Evolutionary conservation across 495 filamentous ascomycete genomes (phyloP).

Genomic region (Talaromyces nanjingensis): DNA sequence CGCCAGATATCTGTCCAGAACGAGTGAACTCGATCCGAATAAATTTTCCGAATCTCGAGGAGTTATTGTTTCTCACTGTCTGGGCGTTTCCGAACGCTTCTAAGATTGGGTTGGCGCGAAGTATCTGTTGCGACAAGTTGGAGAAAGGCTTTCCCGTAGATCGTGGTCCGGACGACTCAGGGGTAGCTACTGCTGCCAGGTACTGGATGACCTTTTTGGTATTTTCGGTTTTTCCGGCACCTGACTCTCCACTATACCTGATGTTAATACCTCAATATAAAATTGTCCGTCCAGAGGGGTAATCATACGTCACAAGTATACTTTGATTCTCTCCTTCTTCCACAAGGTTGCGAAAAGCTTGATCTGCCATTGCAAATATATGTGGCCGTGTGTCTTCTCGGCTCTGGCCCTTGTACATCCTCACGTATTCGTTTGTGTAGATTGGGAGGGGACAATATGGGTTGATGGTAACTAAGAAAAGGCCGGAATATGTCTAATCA

Average conservation of each 20-base stretch:
- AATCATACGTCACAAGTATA: constrained; percentile 77
- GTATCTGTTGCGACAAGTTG: constrained; percentile 92
- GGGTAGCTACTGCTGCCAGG: constrained; percentile 85
- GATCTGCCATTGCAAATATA: constrained; percentile 97
- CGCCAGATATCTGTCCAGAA: constrained; percentile 86
- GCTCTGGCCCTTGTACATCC: constrained; percentile 87
- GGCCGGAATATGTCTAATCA: constrained; percentile 80
- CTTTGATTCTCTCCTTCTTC: constrained; percentile 95
- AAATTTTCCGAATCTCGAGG: constrained; percentile 97
- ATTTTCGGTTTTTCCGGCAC: constrained; percentile 98
- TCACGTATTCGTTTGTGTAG: constrained; percentile 93
- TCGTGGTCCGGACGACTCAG: constrained; percentile 63
- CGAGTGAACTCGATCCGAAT: constrained; percentile 94
- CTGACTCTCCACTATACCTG: constrained; percentile 73
- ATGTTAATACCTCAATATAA: constrained; percentile 6
- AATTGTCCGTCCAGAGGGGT: background rate
- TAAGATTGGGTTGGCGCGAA: constrained; percentile 94
- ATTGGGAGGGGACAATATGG: constrained; percentile 93
- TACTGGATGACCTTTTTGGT: constrained; percentile 99
- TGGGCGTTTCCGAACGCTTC: constrained; percentile 99
- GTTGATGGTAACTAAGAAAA: constrained; percentile 96
- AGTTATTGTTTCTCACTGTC: constrained; percentile 97
- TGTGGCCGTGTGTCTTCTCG: constrained; percentile 94
- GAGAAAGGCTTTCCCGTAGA: constrained; percentile 61
- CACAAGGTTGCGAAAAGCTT: constrained; percentile 91